Evolutionary conservation across 169 alveolate species (phyloP).

Genomic region (Babesia ovis): DNA sequence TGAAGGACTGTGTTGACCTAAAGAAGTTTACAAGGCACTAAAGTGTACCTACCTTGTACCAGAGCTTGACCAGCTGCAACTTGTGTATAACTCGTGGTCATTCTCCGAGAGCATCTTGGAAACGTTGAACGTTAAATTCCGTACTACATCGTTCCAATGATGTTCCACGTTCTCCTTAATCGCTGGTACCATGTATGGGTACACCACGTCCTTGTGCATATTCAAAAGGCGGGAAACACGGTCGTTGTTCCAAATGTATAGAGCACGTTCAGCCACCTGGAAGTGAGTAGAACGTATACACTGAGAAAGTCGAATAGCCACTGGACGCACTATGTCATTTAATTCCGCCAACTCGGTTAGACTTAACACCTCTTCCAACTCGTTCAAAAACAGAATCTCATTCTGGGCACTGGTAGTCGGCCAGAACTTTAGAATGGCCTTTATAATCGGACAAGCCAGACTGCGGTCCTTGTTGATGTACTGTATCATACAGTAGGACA

Average conservation of each 20-base stretch:
- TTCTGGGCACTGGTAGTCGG: slow-evolving; percentile 94
- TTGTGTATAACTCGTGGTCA: slow-evolving; percentile 67
- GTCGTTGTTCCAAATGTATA: slow-evolving; percentile 90
- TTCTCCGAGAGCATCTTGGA: slow-evolving; percentile 65
- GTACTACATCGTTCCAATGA: slow-evolving; percentile 79
- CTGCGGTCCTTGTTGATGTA: slow-evolving; percentile 94
- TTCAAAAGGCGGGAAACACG: slow-evolving; percentile 82
- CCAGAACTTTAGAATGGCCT: slow-evolving; percentile 91
- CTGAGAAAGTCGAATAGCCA: slow-evolving; percentile 73
- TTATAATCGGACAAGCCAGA: slow-evolving; percentile 87
- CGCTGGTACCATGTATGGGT: slow-evolving; percentile 74
- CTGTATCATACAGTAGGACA: slow-evolving; percentile 93
- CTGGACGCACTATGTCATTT: slow-evolving; percentile 76
- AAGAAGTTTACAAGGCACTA: not conserved
- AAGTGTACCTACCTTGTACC: slow-evolving; percentile 11
- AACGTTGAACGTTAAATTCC: slow-evolving; percentile 68
- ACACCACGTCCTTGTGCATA: slow-evolving; percentile 74
- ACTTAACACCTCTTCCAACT: slow-evolving; percentile 90
- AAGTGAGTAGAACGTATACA: slow-evolving; percentile 76
- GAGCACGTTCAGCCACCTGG: slow-evolving; percentile 90
- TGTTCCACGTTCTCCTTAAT: slow-evolving; percentile 52
- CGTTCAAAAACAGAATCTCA: slow-evolving; percentile 93
- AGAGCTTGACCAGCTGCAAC: not conserved
- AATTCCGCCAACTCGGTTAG: slow-evolving; percentile 85
- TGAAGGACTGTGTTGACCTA: not conserved